Evolutionary conservation across 306 rosid genomes (phyloP), one percentile per base, ranked within the genome.

Genomic region (Albizia julibrissin): DNA sequence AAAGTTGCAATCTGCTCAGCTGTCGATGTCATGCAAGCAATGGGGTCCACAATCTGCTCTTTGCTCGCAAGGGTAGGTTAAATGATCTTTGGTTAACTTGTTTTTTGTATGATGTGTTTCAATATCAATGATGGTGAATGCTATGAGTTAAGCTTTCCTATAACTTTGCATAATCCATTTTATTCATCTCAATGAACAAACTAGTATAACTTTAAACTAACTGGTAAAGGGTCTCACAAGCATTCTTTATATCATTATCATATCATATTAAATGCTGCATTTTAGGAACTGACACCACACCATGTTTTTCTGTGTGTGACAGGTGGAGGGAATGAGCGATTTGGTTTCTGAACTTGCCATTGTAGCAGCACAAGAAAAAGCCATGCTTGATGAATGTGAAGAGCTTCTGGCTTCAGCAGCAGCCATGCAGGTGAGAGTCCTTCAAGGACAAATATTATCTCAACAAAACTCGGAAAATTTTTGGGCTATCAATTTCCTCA

Each of bases 1-100:
- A 96, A 92, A 85, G 81, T 81, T 68, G 97, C 98, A 46, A 90
- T 96, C 82, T 91, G 89, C 91, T 94, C 97, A 44, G 99, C 98
- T 59, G 88, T 94, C 84, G 95, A 94, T 70, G 91, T 91, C 88
- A 89, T 92, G 93, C 95, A 91, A 83, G 92, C 92, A 72, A 91
- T 94, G 97, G 97, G 94, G 66, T 87, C 99, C 77, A 87, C 94
- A 52, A 89, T 94, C 47, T 91, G 92, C 87, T 89, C 89, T 85
- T 81, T 89, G 82, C 91, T 92, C 77, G 87, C 97, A 61, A 87
- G 83, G 97, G 99, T 94, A 88, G 87, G 93, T 77, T 75, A 27
- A 24, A 66, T 47, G 52, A 72, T 80, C 67, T 47, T 77, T 65
- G 27, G 39, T 71, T 84, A 11, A 37, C 70, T 78, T 79, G 29